Evolutionary conservation across 345 rosid genomes (phyloP), one percentile per base, ranked within the genome.

Genomic region (Mangifera indica): DNA sequence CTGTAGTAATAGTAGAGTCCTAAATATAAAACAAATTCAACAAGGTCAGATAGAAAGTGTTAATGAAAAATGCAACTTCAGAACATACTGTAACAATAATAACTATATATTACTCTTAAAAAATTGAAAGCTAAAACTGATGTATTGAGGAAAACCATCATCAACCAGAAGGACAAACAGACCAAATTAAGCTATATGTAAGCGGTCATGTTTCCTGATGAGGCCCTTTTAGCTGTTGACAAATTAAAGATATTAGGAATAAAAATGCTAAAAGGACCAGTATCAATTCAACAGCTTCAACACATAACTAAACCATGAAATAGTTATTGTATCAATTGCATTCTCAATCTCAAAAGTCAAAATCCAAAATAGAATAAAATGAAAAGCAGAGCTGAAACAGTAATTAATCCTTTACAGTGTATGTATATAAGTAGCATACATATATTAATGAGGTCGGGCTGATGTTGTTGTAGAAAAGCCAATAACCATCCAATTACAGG

Each of bases 151-250:
- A 7, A 44, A 72, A 45, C 26, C 57, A 42, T 34, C 10, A 69
- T 49, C 18, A 55, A 73, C 46, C 25, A 9, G 20, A 46, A 45
- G 53, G 58, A 60, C 58, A 29, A 48, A 66, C 12, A 20, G n/a
- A 53, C 63, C 46, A 67, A 42, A 64, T 22, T 53, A 22, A 66
- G 52, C 45, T 48, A 59, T 81, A 61, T 72, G 71, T 68, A 74
- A 55, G 74, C 72, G 78, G 77, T 75, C 79, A 74, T 71, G 72
- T 73, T 70, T 80, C 66, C 69, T 71, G 3, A 60, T 64, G n/a
- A 67, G 48, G 71, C 68, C 81, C 70, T 78, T 75, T 42, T 61
- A 48, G 49, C 37, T 61, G 45, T 52, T 52, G 60, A 60, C 57
- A 42, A 45, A 54, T 26, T 48, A 45, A 70, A 51, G 51, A 59